These are phyloP conservation scores for Phialemoniopsis sp. DNA, from an alignment of 2,329 filamentous ascomycete species.

Conservation along the genomic window DNA sequence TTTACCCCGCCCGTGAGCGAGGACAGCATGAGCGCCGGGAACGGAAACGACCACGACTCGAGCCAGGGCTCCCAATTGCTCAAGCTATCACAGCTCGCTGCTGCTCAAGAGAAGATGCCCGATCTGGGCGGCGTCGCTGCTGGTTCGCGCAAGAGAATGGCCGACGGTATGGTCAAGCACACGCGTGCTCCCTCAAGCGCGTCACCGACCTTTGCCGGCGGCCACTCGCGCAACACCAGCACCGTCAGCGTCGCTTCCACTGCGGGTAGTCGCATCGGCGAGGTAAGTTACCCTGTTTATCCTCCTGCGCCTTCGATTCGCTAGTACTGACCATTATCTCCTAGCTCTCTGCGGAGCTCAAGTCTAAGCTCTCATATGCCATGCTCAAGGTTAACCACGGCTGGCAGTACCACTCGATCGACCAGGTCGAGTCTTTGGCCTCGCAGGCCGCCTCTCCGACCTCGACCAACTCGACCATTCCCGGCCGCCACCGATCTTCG, in stretches of 20 bases:
- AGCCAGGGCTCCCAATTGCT: constrained; percentile 54
- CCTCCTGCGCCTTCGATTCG: not conserved
- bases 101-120: constrained; percentile 44
- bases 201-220: constrained; percentile 41
- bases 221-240: constrained; percentile 70
- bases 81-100: constrained; percentile 54
- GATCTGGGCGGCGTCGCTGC: constrained; percentile 26
- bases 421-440: constrained; percentile 71
- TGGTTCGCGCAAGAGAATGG: constrained; percentile 66
- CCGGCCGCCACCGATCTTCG: constrained; percentile 45
- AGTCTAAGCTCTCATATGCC: constrained; percentile 82
- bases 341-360: constrained; percentile 74
- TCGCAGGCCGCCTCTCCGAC: constrained; percentile 64
- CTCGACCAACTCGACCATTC: constrained; percentile 52
- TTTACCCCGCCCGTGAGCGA: constrained; percentile 40
- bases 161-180: constrained; percentile 68
- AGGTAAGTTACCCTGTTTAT: constrained; percentile 49
- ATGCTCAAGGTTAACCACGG: constrained; percentile 91
- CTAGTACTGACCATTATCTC: constrained; percentile 13
- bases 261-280: constrained; percentile 67
- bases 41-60: constrained; percentile 32
- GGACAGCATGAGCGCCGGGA: constrained; percentile 31
- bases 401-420: constrained; percentile 75
- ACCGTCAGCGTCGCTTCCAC: constrained; percentile 58
- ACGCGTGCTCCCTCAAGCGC: constrained; percentile 30